phyloP scores from a whole-genome alignment of 179 eudicot genomes.

The Actinidia chinensis region DNA sequence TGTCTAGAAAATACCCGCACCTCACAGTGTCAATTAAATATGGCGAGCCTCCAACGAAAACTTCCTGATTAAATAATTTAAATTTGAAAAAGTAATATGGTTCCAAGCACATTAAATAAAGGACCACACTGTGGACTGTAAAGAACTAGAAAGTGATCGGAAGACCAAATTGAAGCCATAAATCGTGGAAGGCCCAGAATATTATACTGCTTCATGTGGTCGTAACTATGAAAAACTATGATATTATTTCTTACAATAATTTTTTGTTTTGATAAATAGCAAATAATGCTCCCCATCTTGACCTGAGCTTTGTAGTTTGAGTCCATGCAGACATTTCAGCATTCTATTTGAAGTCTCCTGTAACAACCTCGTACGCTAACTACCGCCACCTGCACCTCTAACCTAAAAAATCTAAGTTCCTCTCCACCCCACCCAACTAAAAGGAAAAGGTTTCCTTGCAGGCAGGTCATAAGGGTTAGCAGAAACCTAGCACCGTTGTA shows the following conservation, averaged over 20 bases:
- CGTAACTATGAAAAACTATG: neutral
- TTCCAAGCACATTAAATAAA: neutral
- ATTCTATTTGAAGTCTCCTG: neutral
- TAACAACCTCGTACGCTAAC: neutral
- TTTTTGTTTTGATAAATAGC: neutral
- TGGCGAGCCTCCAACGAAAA: neutral
- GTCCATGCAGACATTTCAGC: neutral
- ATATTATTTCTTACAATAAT: neutral
- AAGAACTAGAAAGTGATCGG: neutral
- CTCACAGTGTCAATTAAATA: neutral
- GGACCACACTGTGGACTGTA: neutral
- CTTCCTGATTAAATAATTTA: neutral
- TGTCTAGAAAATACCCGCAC: neutral
- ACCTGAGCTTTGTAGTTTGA: neutral
- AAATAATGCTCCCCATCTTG: neutral
- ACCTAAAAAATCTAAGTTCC: neutral
- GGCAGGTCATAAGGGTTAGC: neutral
- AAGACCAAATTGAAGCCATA: neutral
- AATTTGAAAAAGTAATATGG: neutral
- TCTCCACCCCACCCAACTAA: neutral
- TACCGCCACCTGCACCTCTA: neutral
- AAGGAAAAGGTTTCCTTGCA: neutral
- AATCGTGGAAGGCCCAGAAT: neutral
- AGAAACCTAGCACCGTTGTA: neutral
- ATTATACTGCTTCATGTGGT: neutral